Conservation (phyloP, 441 rosid species). For the Euphorbia schlechtendalii region DNA sequence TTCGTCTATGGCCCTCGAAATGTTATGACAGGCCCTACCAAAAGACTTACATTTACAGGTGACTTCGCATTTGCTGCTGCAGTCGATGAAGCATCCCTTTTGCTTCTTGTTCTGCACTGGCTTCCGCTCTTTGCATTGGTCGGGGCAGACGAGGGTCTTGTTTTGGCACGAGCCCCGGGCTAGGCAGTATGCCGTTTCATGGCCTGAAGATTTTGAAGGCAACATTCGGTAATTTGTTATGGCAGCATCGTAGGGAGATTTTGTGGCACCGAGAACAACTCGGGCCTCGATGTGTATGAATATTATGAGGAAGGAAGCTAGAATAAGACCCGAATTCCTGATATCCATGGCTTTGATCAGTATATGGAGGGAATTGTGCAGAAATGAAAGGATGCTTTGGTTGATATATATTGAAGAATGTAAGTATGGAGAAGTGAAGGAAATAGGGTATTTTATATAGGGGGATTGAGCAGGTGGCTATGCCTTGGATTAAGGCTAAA, state of each 20-base stretch:
- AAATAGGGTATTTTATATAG: background rate
- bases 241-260: slow-evolving; percentile 27
- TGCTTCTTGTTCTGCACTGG: slow-evolving; percentile 37
- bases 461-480: background rate
- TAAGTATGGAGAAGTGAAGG: background rate
- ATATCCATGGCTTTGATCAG: slow-evolving; percentile 15
- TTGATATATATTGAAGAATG: background rate
- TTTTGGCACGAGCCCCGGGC: slow-evolving; percentile 43
- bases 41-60: slow-evolving; percentile 72
- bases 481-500: slow-evolving; percentile 28
- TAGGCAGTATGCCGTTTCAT: slow-evolving; percentile 45
- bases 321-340: slow-evolving; percentile 10
- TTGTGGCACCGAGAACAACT: slow-evolving; percentile 18
- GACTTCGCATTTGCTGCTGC: slow-evolving; percentile 83
- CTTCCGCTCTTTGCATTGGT: slow-evolving; percentile 54
- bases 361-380: background rate
- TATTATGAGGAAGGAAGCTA: slow-evolving; percentile 20
- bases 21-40: no score
- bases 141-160: slow-evolving; percentile 48
- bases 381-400: background rate
- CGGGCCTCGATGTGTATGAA: slow-evolving; percentile 14
- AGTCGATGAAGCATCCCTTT: slow-evolving; percentile 64
- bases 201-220: slow-evolving; percentile 25
- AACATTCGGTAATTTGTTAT: slow-evolving; percentile 26
- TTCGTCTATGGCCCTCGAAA: no score